Base-by-base conservation (phyloP, 805 yeast species). In the Metschnikowia peoriensis region DNA sequence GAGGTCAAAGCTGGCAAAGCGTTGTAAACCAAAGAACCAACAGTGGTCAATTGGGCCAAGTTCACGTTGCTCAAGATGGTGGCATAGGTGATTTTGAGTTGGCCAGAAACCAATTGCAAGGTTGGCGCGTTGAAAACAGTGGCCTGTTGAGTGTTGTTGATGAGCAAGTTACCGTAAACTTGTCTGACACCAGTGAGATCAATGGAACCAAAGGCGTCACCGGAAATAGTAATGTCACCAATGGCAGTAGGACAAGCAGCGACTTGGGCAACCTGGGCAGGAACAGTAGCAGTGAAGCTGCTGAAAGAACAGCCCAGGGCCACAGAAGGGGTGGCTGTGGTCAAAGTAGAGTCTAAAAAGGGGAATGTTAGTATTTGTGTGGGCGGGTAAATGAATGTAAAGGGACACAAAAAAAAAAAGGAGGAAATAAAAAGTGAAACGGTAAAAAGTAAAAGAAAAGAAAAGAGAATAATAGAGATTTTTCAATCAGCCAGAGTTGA, bases 1-100 rank as follows among this genome's bases (percentile, higher is more conserved):
- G 72, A 66, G 61, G 76, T 72, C 66, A 93, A 83, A 61, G 91
- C 93, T 68, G 97, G 97, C 70, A 94, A 81, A 62, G 97, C 90
- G 66, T 82, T 80, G 77, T 88, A 85, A 71, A 78, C 73, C 66
- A 94, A 82, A 51, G 89, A 73, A 68, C 96, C 97, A 60, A 91
- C 96, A 60, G 88, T 80, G 68, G 84, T 78, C 69, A 93, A 83
- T 62, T 80, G 76, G 59, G 96, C 96, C 70, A 92, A 82, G 64
- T 86, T 80, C 53, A 93, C 78, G 53, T 84, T 72, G 60, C 77
- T 63, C 70, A 94, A 80, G 55, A 83, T 71, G 65, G 93, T 87
- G 72, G 88, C 82, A 57, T 76, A 74, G 60, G 76, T 68, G 60
- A 94, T 75, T 55, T 73, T 70, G 62, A 94, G 80, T 58, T 80